Conservation (phyloP, 2,329 filamentous ascomycete species). For the Penicillium thymicola region DNA sequence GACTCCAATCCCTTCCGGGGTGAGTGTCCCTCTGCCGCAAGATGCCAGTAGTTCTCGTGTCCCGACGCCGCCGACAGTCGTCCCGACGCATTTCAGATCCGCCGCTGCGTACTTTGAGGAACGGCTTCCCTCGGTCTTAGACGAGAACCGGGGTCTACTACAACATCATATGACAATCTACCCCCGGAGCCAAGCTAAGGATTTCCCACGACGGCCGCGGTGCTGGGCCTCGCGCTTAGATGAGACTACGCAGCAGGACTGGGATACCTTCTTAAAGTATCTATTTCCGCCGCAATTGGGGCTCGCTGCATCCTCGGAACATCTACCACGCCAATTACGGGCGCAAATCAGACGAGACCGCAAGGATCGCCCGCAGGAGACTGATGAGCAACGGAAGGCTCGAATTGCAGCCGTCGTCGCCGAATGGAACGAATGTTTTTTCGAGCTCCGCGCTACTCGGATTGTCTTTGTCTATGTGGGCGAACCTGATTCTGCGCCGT, state of each 20-base stretch:
- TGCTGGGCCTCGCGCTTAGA: slow-evolving; percentile 37
- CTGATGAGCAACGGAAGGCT: slow-evolving; percentile 38
- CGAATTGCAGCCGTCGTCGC: slow-evolving; percentile 40
- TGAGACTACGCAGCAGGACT: slow-evolving; percentile 42
- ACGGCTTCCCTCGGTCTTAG: slow-evolving; percentile 28
- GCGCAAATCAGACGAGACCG: slow-evolving; percentile 42
- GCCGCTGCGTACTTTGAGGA: slow-evolving; percentile 40
- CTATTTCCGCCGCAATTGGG: slow-evolving; percentile 41
- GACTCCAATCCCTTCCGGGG: slow-evolving; percentile 20
- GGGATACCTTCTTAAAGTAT: slow-evolving; percentile 44
- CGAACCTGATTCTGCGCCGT: slow-evolving; percentile 30
- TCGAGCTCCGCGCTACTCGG: slow-evolving; percentile 34
- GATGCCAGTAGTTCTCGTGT: slow-evolving; percentile 20
- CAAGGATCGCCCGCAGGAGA: slow-evolving; percentile 43
- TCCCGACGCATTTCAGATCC: slow-evolving; percentile 35
- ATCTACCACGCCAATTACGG: slow-evolving; percentile 38
- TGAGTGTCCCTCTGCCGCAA: slow-evolving; percentile 14
- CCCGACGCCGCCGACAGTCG: slow-evolving; percentile 8
- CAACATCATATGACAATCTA: slow-evolving; percentile 42
- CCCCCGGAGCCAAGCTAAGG: slow-evolving; percentile 40
- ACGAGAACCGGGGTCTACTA: slow-evolving; percentile 25
- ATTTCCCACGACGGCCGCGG: slow-evolving; percentile 42
- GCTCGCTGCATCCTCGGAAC: slow-evolving; percentile 34
- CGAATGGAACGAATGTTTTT: slow-evolving; percentile 46
- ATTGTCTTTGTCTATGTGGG: slow-evolving; percentile 37